phyloP scores from a whole-genome alignment of 768 basidiomycete species.

The Leccinum uliginosum region DNA sequence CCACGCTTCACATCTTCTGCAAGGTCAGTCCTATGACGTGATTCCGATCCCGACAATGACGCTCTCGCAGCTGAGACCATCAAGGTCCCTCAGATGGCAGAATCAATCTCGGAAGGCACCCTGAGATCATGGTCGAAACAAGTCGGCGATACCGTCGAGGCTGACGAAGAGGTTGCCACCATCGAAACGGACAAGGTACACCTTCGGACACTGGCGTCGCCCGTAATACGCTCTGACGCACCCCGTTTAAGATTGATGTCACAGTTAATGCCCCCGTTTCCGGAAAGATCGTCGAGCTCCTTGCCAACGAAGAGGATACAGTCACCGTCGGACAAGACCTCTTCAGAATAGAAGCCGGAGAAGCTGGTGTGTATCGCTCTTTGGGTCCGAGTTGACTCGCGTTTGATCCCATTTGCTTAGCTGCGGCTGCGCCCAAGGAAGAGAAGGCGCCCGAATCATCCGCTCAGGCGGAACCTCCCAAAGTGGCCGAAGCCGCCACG shows the following conservation, averaged over 20 bases:
- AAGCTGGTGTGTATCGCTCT: slow-evolving; percentile 39
- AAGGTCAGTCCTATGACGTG: slow-evolving; percentile 47
- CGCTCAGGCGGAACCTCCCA: slow-evolving; percentile 22
- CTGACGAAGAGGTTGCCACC: slow-evolving; percentile 94
- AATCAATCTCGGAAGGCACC: slow-evolving; percentile 97
- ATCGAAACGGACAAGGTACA: slow-evolving; percentile 98
- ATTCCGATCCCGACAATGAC: background rate
- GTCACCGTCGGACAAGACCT: slow-evolving; percentile 94
- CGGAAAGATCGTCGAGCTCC: slow-evolving; percentile 81
- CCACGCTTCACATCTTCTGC: slow-evolving; percentile 64
- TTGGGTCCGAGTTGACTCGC: background rate
- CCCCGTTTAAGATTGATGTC: slow-evolving; percentile 76
- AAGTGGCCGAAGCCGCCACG: slow-evolving; percentile 39
- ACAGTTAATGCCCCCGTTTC: slow-evolving; percentile 90
- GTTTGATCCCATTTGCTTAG: slow-evolving; percentile 5
- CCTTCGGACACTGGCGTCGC: background rate
- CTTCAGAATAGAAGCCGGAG: slow-evolving; percentile 85
- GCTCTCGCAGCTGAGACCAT: slow-evolving; percentile 69
- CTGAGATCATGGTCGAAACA: slow-evolving; percentile 93
- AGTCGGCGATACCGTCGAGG: slow-evolving; percentile 84
- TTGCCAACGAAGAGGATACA: slow-evolving; percentile 90
- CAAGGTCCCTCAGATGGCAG: slow-evolving; percentile 97
- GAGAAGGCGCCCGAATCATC: slow-evolving; percentile 23
- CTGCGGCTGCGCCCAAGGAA: slow-evolving; percentile 29
- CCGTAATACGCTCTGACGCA: background rate